phyloP scores from a whole-genome alignment of 164 flowering plant species.

The Berberis vulgaris region DNA sequence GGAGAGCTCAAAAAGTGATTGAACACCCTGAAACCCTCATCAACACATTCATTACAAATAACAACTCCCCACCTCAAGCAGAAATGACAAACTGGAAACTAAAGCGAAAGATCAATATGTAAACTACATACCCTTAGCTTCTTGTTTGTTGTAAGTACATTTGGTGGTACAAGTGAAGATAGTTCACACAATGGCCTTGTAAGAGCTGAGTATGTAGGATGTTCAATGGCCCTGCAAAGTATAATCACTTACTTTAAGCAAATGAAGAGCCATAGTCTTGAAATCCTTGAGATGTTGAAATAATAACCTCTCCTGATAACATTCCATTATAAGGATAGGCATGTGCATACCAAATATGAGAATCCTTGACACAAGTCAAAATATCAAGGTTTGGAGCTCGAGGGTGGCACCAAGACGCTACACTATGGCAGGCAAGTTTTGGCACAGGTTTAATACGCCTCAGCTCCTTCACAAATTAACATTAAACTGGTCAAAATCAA shows the following conservation, averaged over 20 bases:
- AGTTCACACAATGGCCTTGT: slow-evolving; percentile 98
- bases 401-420: slow-evolving; percentile 99
- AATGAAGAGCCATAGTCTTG: not conserved
- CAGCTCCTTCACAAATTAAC: slow-evolving; percentile 49
- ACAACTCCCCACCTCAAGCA: not conserved
- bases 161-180: slow-evolving; percentile 82
- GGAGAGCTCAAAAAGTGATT: too few relatives aligned
- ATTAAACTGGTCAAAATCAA: not conserved
- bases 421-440: slow-evolving; percentile 87
- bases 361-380: slow-evolving; percentile 96
- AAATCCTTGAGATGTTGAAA: not conserved
- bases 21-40: too few relatives aligned
- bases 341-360: slow-evolving; percentile 77
- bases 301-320: not conserved
- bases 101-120: not conserved
- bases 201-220: slow-evolving; percentile 92
- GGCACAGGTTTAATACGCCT: slow-evolving; percentile 96
- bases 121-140: slow-evolving; percentile 69
- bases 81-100: not conserved
- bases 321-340: not conserved
- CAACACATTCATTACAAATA: too few relatives aligned
- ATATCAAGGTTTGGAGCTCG: slow-evolving; percentile 97
- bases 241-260: not conserved
- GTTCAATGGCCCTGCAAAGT: slow-evolving; percentile 89
- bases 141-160: slow-evolving; percentile 71